phyloP scores from a whole-genome alignment of 169 alveolate species.

The Cryptosporidium muris region DNA sequence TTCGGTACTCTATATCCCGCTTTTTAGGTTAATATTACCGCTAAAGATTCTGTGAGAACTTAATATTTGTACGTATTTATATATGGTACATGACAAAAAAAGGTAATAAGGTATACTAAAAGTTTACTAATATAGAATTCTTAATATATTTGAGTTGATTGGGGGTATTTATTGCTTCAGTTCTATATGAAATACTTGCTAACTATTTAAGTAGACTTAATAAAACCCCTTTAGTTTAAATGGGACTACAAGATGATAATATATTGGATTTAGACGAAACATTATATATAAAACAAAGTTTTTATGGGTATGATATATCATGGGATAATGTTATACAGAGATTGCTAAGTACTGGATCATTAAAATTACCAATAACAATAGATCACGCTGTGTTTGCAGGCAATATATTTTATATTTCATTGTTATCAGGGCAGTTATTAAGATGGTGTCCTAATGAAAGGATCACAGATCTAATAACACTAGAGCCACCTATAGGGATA shows the following conservation, averaged over 20 bases:
- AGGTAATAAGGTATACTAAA: no score
- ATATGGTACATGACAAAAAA: no score
- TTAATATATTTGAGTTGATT: no score
- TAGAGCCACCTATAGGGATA: slow-evolving; percentile 57
- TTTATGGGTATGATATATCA: slow-evolving; percentile 56
- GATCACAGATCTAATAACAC: slow-evolving; percentile 3
- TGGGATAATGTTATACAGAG: slow-evolving; percentile 31
- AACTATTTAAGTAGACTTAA: background rate
- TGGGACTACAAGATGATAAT: slow-evolving; percentile 22
- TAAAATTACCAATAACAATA: slow-evolving; percentile 36
- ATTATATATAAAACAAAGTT: slow-evolving; percentile 29
- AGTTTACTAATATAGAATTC: no score
- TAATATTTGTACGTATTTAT: no score
- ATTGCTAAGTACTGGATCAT: slow-evolving; percentile 3
- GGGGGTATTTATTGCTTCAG: no score
- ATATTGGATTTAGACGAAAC: slow-evolving; percentile 21
- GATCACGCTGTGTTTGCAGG: slow-evolving; percentile 55
- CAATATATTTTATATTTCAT: slow-evolving; percentile 25
- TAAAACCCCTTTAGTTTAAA: background rate
- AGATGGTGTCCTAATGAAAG: slow-evolving; percentile 69
- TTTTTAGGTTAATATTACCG: no score
- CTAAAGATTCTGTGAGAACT: no score
- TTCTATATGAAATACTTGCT: no score
- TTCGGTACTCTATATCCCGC: no score
- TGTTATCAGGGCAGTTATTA: slow-evolving; percentile 48